Conservation (phyloP, 192 early-diverging fungal genomes). For the Podila epigama region DNA sequence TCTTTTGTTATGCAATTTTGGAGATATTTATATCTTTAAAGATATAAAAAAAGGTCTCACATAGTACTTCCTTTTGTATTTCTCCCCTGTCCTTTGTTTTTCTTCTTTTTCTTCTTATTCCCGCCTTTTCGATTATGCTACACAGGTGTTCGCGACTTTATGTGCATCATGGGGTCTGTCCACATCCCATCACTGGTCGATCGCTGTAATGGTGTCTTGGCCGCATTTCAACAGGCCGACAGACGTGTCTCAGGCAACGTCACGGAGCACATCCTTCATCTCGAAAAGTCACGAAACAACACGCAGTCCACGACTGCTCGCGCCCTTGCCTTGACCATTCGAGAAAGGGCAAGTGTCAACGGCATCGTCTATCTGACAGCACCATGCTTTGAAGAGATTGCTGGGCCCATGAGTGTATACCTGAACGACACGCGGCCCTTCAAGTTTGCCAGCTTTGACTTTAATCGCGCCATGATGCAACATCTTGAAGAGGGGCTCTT, state of each 20-base stretch:
- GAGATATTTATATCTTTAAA: constrained; percentile 34
- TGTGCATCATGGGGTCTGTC: constrained; percentile 23
- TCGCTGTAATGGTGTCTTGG: constrained; percentile 34
- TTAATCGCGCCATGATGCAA: constrained; percentile 1
- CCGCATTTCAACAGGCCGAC: constrained; percentile 6
- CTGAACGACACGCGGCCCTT: constrained; percentile 23
- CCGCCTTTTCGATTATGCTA: background rate
- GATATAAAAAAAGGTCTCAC: too few relatives aligned
- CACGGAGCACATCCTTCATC: constrained; percentile 11
- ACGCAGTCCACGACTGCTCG: background rate
- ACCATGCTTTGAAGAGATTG: background rate
- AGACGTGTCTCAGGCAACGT: constrained; percentile 9
- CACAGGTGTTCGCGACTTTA: constrained; percentile 41
- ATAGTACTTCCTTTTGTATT: too few relatives aligned
- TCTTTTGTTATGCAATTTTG: background rate
- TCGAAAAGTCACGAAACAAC: constrained; percentile 1
- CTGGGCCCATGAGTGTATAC: background rate
- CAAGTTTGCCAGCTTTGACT: constrained; percentile 39
- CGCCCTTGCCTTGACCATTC: background rate
- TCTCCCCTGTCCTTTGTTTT: background rate
- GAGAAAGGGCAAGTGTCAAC: background rate
- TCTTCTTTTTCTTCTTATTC: background rate
- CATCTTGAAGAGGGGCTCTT: background rate
- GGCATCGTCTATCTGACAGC: constrained; percentile 32
- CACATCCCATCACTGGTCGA: constrained; percentile 16